Base-by-base conservation (phyloP, 768 basidiomycete species). In the Lactarius indigo region DNA sequence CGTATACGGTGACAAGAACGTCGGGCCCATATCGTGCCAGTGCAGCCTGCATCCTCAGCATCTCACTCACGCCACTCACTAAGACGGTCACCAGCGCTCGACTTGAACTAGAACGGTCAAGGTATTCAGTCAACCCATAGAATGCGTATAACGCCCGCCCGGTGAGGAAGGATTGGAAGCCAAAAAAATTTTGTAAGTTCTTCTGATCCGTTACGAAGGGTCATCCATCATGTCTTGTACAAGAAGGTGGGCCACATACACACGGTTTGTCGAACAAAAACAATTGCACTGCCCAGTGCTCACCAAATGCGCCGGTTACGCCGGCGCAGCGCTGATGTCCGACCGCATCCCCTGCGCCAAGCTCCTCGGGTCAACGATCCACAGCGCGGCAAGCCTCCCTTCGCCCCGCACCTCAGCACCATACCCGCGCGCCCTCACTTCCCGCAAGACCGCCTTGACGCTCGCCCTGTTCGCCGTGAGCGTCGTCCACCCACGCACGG, bases 391-490 rank as follows among this genome's bases (percentile, higher is more conserved):
- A 1, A 71, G 79, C 39, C 41, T 58, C 20, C 70, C 71, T 0
- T 56, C 64, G 2, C 35, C 66, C 28, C 41, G 64, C 26, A 50
- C 60, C 15, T 60, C 64, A 13, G 65, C 67, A 5, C n/a, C 72
- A 10, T 42, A 72, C 35, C 77, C 77, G 2, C 78, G 66, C 18
- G 75, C 72, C 64, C 79, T 83, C 75, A 93, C 82, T 74, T 89
- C 89, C 66, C 86, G 80, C 66, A 94, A 67, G n/a, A 95, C 79
- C 28, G 87, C 87, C 72, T 83, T 87, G 30, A 94, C 85, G 70
- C 92, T 92, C 35, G 88, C 82, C 69, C 85, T 81, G 71, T 96
- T 96, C 10, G 92, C 92, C 5, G 93, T 95, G 57, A 96, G 78
- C n/a, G 91, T 92, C 68, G 94, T 95, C 90, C 90, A 88, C 0